Percentiles rank a stretch among this genome's conserved stretches.
phyloP scores from a whole-genome alignment of 805 yeast genomes.

The Lipomyces sp. region DNA sequence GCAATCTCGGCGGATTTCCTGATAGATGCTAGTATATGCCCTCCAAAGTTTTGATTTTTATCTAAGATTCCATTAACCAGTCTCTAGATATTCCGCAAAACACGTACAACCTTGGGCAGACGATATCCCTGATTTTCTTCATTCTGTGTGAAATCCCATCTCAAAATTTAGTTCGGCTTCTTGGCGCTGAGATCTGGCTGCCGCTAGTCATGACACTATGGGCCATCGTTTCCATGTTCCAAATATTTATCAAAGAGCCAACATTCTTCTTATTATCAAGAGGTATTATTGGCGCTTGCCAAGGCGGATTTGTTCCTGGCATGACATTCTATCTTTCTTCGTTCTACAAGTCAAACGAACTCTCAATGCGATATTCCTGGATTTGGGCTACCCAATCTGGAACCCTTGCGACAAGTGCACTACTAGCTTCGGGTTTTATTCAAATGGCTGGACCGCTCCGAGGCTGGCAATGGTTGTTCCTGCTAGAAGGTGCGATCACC shows the following conservation, averaged over 20 bases:
- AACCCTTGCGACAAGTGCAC: conserved; percentile 53
- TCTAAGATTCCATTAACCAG: not conserved
- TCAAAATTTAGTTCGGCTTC: conserved; percentile 55
- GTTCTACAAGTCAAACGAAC: conserved; percentile 64
- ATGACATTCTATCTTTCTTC: conserved; percentile 66
- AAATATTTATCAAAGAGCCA: conserved; percentile 51
- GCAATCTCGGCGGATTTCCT: conserved; percentile 61
- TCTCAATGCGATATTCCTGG: conserved; percentile 61
- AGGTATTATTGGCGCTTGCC: conserved; percentile 59
- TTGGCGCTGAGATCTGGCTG: conserved; percentile 67
- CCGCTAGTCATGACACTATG: conserved; percentile 59
- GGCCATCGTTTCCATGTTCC: conserved; percentile 61
- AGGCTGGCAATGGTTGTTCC: conserved; percentile 72
- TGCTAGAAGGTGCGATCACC: conserved; percentile 62
- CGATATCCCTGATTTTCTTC: conserved; percentile 56
- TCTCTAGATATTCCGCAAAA: conserved; percentile 38
- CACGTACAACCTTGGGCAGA: conserved; percentile 61
- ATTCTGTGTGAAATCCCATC: conserved; percentile 50
- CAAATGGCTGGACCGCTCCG: conserved; percentile 48
- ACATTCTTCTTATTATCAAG: conserved; percentile 52
- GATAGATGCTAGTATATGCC: conserved; percentile 55
- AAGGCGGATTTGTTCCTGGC: conserved; percentile 76
- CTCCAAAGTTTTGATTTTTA: conserved; percentile 35
- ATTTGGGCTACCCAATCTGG: conserved; percentile 63
- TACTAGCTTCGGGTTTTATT: conserved; percentile 60